phyloP scores from a whole-genome alignment of 805 yeast species.

The Sungouiella blattae region DNA sequence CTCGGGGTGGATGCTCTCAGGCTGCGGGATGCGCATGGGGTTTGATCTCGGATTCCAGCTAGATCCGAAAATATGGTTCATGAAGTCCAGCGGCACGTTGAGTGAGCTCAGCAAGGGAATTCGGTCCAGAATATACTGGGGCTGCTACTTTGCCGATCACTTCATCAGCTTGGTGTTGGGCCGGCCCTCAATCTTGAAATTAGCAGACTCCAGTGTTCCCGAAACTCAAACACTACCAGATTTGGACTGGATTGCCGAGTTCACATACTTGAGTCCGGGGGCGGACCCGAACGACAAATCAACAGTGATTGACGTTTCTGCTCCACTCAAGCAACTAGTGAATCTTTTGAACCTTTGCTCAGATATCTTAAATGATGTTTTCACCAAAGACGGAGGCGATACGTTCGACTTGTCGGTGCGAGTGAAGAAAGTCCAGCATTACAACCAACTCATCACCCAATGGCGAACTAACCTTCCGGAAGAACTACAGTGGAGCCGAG shows the following conservation, averaged over 20 bases:
- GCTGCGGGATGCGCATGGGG: slow-evolving; percentile 4
- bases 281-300: slow-evolving; percentile 1
- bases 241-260: slow-evolving; percentile 2
- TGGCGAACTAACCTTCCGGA: slow-evolving; percentile 2
- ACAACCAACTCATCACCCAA: neutral
- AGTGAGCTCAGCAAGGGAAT: neutral
- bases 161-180: slow-evolving; percentile 4
- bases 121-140: slow-evolving; percentile 4
- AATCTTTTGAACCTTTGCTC: neutral
- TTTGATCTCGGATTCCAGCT: slow-evolving; percentile 5
- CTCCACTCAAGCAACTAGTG: slow-evolving; percentile 1
- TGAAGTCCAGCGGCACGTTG: neutral
- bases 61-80: slow-evolving; percentile 3
- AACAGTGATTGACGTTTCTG: slow-evolving; percentile 1
- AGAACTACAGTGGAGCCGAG: slow-evolving; percentile 1
- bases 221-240: slow-evolving; percentile 2
- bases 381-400: slow-evolving; percentile 1
- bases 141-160: slow-evolving; percentile 4
- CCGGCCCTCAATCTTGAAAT: slow-evolving; percentile 1
- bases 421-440: slow-evolving; percentile 1
- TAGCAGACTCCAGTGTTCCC: slow-evolving; percentile 1
- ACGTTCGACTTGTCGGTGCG: neutral
- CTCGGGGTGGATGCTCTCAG: slow-evolving; percentile 5
- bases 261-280: slow-evolving; percentile 2
- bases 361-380: slow-evolving; percentile 2